Evolutionary conservation across 352 stramenopile species (phyloP).

Genomic region (Phytophthora pluvialis): DNA sequence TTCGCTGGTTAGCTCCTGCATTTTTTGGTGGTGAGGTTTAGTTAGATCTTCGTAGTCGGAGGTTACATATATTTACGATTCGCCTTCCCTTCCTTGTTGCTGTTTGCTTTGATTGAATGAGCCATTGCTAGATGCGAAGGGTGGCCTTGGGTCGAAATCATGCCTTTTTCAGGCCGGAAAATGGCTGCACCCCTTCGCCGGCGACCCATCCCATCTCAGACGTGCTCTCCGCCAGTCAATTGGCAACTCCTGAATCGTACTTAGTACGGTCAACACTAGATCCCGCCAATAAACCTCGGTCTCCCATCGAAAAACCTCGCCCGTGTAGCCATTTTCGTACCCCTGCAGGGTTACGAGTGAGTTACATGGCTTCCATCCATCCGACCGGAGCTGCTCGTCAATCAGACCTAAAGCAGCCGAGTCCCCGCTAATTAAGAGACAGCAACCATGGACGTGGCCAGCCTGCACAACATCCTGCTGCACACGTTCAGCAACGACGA

Average conservation of each 20-base stretch:
- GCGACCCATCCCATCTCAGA: slow-evolving; percentile 16
- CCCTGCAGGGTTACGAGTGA: slow-evolving; percentile 4
- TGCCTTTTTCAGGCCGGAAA: neutral
- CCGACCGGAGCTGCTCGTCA: slow-evolving; percentile 31
- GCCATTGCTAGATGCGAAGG: no score
- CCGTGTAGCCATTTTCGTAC: slow-evolving; percentile 21
- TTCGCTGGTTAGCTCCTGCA: slow-evolving; percentile 37
- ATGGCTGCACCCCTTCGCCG: neutral
- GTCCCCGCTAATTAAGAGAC: slow-evolving; percentile 5
- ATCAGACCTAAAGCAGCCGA: slow-evolving; percentile 31
- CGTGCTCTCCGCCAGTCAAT: slow-evolving; percentile 41
- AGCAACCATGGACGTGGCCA: slow-evolving; percentile 84
- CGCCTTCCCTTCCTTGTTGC: slow-evolving; percentile 24
- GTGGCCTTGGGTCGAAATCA: no score
- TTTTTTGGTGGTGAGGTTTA: slow-evolving; percentile 54
- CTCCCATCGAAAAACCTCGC: slow-evolving; percentile 21
- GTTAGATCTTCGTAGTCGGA: slow-evolving; percentile 54
- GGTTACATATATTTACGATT: slow-evolving; percentile 77
- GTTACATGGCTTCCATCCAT: slow-evolving; percentile 42
- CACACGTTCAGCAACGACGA: slow-evolving; percentile 87
- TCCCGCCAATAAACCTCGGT: slow-evolving; percentile 15
- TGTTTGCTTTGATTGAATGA: neutral
- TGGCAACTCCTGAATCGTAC: slow-evolving; percentile 5
- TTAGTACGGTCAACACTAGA: neutral
- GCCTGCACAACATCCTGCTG: slow-evolving; percentile 90